Evolutionary conservation across 768 basidiomycete species (phyloP).

Genomic region (Fistulinella prunicolor): DNA sequence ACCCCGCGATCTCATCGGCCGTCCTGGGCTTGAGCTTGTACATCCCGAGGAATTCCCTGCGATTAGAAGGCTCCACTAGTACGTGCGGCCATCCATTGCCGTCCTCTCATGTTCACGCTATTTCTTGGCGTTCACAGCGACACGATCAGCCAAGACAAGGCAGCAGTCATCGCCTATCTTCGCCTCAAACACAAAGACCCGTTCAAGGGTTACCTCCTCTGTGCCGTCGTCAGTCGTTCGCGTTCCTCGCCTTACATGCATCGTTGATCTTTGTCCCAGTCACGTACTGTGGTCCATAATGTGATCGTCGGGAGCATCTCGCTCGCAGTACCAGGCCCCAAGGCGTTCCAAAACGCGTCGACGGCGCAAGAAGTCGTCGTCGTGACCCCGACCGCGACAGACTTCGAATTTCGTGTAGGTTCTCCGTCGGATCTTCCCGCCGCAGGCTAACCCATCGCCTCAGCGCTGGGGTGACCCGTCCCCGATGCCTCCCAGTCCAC

Average conservation of each 20-base stretch:
- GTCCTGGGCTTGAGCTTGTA: slow-evolving; percentile 68
- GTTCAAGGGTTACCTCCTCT: slow-evolving; percentile 70
- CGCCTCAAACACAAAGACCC: slow-evolving; percentile 80
- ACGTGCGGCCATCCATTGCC: slow-evolving; percentile 1
- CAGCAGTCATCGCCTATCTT: slow-evolving; percentile 73
- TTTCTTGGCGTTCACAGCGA: slow-evolving; percentile 42
- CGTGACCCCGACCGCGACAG: slow-evolving; percentile 55
- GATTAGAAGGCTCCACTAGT: slow-evolving; percentile 72
- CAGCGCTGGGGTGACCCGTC: slow-evolving; percentile 71
- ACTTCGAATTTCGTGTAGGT: slow-evolving; percentile 53
- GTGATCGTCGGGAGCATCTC: slow-evolving; percentile 77
- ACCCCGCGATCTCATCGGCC: slow-evolving; percentile 66
- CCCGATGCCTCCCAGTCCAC: slow-evolving; percentile 55
- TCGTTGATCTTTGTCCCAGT: slow-evolving; percentile 29
- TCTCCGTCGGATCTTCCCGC: slow-evolving; percentile 9
- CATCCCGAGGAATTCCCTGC: slow-evolving; percentile 76
- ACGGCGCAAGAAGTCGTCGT: slow-evolving; percentile 82
- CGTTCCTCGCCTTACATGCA: background rate
- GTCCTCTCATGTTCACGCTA: background rate
- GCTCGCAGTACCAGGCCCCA: slow-evolving; percentile 69
- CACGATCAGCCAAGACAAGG: slow-evolving; percentile 76
- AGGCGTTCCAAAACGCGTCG: slow-evolving; percentile 76
- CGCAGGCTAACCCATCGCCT: background rate
- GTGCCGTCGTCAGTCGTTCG: slow-evolving; percentile 59
- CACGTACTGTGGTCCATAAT: slow-evolving; percentile 68